Base-by-base conservation (phyloP, 306 rosid species). In the Citrullus mucosospermus region DNA sequence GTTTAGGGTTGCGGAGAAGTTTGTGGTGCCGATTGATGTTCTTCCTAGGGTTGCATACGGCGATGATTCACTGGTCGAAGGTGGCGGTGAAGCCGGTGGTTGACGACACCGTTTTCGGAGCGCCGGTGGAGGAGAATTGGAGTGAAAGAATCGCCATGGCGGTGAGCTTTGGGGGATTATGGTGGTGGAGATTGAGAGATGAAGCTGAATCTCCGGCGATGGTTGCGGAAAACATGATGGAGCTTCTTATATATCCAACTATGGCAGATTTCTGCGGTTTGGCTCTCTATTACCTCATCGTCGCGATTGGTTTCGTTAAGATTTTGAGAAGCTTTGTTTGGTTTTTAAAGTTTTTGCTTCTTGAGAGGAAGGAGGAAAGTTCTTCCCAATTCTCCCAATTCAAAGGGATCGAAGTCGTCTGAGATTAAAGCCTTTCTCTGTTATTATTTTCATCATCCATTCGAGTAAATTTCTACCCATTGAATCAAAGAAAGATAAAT, bases 171-270 rank as follows among this genome's bases (percentile, higher is more conserved):
- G 91, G 91, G 13, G 73, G 41, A 1, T 54, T 95, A 38, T 95
- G 98, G 98, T 95, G 91, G 88, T 92, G 92, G 98, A 86, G 81
- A 80, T 62, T 95, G 79, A 88, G 96, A 81, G 91, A 85, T 22
- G 96, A 92, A 76, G 88, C 90, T 6, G 96, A 91, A 79, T 80
- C 75, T 76, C 77, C 90, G 89, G 96, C 84, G 80, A 79, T 88
- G 73, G 85, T 89, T 84, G 83, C 82, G 6, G 93, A 86, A 82
- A 83, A 77, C 1, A 91, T 84, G 77, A 85, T 87, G 39, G 91
- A 92, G 75, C 81, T 83, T 56, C 59, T 80, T 13, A 85, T 87
- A 89, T 86, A 78, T 48, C 70, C 87, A 22, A 90, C 84, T 11
- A 5, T 87, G 59, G 76, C 56, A 63, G 96, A 92, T 34, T 88